Percentiles rank a stretch among this genome's conserved stretches.
These are phyloP conservation scores for Acephala macrosclerotiorum DNA, from an alignment of 2,329 filamentous ascomycete genomes.

Conservation along the genomic window DNA sequence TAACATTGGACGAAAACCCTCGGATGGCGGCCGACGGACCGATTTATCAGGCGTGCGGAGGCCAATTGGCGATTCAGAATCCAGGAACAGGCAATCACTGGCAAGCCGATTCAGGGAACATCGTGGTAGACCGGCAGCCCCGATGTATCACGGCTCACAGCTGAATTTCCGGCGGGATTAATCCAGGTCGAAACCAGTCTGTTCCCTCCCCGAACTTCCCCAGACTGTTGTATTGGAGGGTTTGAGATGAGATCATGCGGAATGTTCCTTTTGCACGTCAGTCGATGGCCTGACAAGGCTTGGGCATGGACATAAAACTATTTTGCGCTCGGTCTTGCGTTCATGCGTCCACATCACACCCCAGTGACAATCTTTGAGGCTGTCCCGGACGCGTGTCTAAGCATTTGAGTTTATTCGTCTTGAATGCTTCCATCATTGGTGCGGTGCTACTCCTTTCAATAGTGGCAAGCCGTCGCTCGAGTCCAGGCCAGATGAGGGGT, in stretches of 20 bases:
- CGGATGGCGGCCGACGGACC: background rate
- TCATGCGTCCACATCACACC: background rate
- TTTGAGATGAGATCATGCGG: conserved; percentile 1
- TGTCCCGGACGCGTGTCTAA: background rate
- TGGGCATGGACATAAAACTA: background rate
- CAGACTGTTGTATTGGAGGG: background rate
- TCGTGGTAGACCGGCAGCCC: background rate
- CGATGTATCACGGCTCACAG: too few relatives aligned
- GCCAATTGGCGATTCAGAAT: background rate
- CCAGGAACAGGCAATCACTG: background rate
- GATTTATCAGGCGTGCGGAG: background rate
- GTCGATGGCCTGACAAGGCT: background rate
- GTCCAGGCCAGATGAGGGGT: background rate
- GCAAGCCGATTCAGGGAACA: background rate
- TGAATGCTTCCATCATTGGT: background rate
- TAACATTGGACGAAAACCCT: background rate
- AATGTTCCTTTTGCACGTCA: background rate
- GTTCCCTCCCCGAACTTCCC: background rate
- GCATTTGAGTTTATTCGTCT: background rate
- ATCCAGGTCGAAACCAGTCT: background rate
- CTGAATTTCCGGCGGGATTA: too few relatives aligned
- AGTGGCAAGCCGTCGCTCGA: background rate
- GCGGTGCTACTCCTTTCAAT: background rate
- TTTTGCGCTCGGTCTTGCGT: background rate
- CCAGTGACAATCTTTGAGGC: background rate